A percentile compares a stretch with the other conserved stretches of the same genome.
Evolutionary conservation across 1,284 basidiomycete genomes (phyloP).

Genomic region (Apiotrichum gamsii): DNA sequence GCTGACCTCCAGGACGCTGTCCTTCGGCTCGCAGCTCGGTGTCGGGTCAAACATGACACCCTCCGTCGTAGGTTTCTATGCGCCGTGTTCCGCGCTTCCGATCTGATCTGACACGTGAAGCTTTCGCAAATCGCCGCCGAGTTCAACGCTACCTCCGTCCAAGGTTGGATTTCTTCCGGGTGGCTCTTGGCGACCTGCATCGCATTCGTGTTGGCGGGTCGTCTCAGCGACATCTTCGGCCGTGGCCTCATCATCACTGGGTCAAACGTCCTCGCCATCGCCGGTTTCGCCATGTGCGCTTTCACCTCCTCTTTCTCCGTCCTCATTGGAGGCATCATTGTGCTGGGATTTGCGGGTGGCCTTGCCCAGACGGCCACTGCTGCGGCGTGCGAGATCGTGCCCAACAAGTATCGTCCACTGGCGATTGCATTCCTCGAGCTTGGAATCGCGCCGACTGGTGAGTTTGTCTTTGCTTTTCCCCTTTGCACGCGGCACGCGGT

Average conservation of each 20-base stretch:
- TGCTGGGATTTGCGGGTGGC: conserved; percentile 5
- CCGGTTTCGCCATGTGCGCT: conserved; percentile 5
- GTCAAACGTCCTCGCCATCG: conserved; percentile 3
- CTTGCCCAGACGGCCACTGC: conserved; percentile 8
- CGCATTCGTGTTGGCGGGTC: conserved; percentile 2
- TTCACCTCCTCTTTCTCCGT: conserved; percentile 3
- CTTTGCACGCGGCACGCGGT: too few relatives aligned
- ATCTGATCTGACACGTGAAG: background rate
- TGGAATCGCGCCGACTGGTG: conserved; percentile 4
- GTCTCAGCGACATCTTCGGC: conserved; percentile 4
- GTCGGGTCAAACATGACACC: background rate
- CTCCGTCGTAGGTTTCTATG: too few relatives aligned
- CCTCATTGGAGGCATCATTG: conserved; percentile 6
- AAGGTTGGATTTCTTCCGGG: conserved; percentile 5
- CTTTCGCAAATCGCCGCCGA: conserved; percentile 1
- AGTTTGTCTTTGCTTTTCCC: background rate
- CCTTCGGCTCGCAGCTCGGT: conserved; percentile 3
- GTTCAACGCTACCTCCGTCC: conserved; percentile 3
- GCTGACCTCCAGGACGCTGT: background rate
- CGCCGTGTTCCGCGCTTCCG: too few relatives aligned
- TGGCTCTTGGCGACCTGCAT: conserved; percentile 6
- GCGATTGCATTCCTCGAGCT: conserved; percentile 7
- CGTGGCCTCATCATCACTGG: background rate
- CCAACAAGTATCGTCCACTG: conserved; percentile 8
- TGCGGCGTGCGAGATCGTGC: conserved; percentile 8